Conservation (phyloP, 257 asterid species). For the Lycium ferocissimum region DNA sequence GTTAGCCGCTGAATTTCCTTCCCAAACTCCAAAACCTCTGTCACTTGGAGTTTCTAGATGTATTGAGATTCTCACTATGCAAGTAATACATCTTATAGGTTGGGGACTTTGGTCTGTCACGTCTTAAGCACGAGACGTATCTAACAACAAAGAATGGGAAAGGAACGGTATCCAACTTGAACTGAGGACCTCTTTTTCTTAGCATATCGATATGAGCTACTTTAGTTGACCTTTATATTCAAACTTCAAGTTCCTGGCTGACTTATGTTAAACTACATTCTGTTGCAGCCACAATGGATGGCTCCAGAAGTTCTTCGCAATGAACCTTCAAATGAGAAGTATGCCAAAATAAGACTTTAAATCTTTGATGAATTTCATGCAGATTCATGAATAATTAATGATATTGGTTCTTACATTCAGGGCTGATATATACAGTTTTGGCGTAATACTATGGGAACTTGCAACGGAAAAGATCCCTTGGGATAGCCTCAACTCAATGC, state of each 20-base stretch:
- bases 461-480: constrained; percentile 91
- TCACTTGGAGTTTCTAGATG: constrained; percentile 23
- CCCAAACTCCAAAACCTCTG: constrained; percentile 20
- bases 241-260: constrained; percentile 17
- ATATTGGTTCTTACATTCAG: constrained; percentile 47
- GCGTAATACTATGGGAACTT: constrained; percentile 95
- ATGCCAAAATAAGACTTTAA: constrained; percentile 37
- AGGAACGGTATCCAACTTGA: constrained; percentile 78
- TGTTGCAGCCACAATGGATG: constrained; percentile 98
- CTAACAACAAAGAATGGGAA: constrained; percentile 84
- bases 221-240: constrained; percentile 30
- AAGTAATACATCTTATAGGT: constrained; percentile 56
- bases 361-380: constrained; percentile 4
- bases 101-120: constrained; percentile 98
- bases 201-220: not conserved
- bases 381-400: not conserved
- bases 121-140: constrained; percentile 85
- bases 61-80: constrained; percentile 17
- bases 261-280: constrained; percentile 9
- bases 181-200: constrained; percentile 30
- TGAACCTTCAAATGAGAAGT: constrained; percentile 93
- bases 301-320: constrained; percentile 99
- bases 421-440: constrained; percentile 88
- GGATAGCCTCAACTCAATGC: constrained; percentile 91
- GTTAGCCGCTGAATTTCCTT: constrained; percentile 41